A percentile compares a stretch with the other conserved stretches of the same genome.
These are phyloP conservation scores for Termitomyces sp. DNA, from an alignment of 768 basidiomycete species.

Conservation along the genomic window DNA sequence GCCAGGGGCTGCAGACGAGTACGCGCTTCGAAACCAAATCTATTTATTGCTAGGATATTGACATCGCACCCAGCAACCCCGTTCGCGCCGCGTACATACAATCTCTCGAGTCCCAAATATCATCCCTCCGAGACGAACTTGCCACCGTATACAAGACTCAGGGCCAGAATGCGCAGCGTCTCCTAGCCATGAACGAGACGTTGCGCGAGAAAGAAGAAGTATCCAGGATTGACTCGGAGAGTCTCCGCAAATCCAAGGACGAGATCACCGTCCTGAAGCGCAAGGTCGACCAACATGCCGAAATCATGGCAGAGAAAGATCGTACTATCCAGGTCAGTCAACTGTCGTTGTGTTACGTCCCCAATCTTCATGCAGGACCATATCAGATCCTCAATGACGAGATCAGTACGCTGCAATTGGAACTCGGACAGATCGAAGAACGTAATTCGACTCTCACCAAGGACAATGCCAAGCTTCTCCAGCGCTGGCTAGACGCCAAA, in stretches of 20 bases:
- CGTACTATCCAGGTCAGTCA: conserved; percentile 76
- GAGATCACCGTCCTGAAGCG: conserved; percentile 64
- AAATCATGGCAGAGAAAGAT: conserved; percentile 86
- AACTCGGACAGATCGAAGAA: conserved; percentile 84
- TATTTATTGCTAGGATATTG: conserved; percentile 7
- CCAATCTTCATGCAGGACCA: background rate
- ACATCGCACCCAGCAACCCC: conserved; percentile 53
- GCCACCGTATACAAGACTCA: conserved; percentile 96
- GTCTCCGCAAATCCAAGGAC: conserved; percentile 68
- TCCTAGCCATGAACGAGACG: conserved; percentile 92
- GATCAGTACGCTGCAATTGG: conserved; percentile 85
- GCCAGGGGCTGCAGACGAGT: conserved; percentile 68
- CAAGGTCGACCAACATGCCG: conserved; percentile 79
- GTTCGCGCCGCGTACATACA: conserved; percentile 84
- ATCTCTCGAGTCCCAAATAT: conserved; percentile 92
- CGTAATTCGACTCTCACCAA: conserved; percentile 81
- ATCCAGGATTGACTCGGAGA: conserved; percentile 76
- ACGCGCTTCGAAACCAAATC: conserved; percentile 5
- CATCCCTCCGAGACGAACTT: conserved; percentile 84
- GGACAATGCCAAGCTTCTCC: conserved; percentile 92
- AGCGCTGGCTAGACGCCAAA: conserved; percentile 96
- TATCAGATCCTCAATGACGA: conserved; percentile 88
- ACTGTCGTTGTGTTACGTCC: conserved; percentile 1
- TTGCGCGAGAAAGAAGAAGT: conserved; percentile 90
- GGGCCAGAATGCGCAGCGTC: conserved; percentile 89